Base-by-base conservation (phyloP, 192 early-diverging fungal genomes). In the Allomyces macrogynus region DNA sequence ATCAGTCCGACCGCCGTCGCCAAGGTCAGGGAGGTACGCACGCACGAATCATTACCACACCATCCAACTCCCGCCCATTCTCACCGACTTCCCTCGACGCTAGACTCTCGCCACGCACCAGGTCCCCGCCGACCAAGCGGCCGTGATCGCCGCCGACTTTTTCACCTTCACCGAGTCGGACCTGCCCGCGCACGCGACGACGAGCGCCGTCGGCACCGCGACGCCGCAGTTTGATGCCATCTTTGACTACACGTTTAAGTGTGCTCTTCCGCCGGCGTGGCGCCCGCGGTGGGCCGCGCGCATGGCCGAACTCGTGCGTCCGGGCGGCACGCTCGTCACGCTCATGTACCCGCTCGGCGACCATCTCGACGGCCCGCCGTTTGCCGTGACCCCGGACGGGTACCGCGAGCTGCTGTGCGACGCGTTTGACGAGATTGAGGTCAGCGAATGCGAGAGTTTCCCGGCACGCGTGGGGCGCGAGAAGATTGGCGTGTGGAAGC, bases 271-370 rank as follows among this genome's bases (percentile, higher is more conserved):
- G 14, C 86, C 86, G 14, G 68, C 72, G 8, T 78, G 86, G 66
- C 67, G 89, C 8, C 40, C 73, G 1, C 70, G 67, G 16, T 90
- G 88, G 89, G 86, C 84, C 61, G 54, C 40, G 10, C 76, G 82
- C 26, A 85, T 86, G 69, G 74, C 76, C 12, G 80, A 84, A 62
- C 71, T 93, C 69, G 73, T 88, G 62, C 44, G 69, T 12, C 73
- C 74, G 25, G 89, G 81, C 61, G 89, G 87, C 25, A 67, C 81
- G 26, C 75, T 91, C 64, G 80, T 93, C 44, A 76, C 80, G 22
- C 76, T 88, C 62, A 90, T 91, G 83, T 91, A 71, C 67, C 91
- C 91, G 10, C 61, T 93, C 23, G 67, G 71, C 16, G 73, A 70
- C n/a, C 49, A 20, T 14, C 54, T 23, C 24, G 78, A 76, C 61